These are phyloP conservation scores for Breviolum minutum DNA, from an alignment of 73 alveolate species.

Conservation along the genomic window DNA sequence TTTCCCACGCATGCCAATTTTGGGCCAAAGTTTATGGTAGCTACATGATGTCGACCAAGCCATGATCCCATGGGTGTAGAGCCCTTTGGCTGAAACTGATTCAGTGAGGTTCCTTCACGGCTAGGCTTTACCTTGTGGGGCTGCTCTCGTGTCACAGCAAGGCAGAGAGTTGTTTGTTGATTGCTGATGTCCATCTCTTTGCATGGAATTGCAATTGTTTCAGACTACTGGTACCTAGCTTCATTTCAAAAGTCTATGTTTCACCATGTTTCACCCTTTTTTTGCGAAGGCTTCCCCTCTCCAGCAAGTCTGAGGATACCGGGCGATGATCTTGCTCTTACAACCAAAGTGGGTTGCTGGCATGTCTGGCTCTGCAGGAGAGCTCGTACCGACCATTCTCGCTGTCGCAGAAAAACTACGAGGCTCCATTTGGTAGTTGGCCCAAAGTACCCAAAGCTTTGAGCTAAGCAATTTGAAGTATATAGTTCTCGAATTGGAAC, in stretches of 20 bases:
- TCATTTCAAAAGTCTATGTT: background rate
- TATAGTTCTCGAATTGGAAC: too few relatives aligned
- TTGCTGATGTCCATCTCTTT: background rate
- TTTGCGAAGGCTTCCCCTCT: constrained; percentile 23
- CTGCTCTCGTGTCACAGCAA: constrained; percentile 33
- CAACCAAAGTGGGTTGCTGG: background rate
- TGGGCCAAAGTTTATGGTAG: too few relatives aligned
- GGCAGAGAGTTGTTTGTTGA: background rate
- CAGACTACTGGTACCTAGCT: too few relatives aligned
- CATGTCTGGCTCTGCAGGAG: background rate
- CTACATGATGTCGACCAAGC: background rate
- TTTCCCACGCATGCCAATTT: too few relatives aligned
- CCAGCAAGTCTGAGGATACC: constrained; percentile 32
- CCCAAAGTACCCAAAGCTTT: background rate
- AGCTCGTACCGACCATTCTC: constrained; percentile 34
- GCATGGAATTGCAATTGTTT: background rate
- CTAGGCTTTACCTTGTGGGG: constrained; percentile 53
- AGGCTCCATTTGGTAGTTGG: background rate
- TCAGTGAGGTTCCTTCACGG: background rate
- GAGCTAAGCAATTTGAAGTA: too few relatives aligned
- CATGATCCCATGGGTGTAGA: background rate
- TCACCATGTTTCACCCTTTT: background rate
- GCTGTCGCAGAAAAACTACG: constrained; percentile 42
- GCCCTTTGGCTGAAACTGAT: background rate
- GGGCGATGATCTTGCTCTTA: background rate